phyloP scores from a whole-genome alignment of 352 stramenopile species.

The Globisporangium recalcitrans region DNA sequence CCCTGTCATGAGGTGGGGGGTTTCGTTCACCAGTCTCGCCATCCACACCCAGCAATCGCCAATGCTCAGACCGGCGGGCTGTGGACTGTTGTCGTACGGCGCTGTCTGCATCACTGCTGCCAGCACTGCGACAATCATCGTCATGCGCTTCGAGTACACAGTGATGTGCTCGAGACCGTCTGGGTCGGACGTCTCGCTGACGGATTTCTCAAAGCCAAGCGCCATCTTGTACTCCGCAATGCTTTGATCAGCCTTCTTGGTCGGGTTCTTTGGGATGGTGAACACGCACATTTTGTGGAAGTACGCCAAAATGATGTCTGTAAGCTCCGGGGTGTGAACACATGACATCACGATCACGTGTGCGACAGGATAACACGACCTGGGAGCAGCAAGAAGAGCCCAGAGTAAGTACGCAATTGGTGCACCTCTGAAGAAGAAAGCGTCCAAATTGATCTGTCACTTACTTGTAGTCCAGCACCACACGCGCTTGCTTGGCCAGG shows the following conservation, averaged over 20 bases:
- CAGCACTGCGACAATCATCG: slow-evolving; percentile 63
- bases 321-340: slow-evolving; percentile 63
- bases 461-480: slow-evolving; percentile 76
- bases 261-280: slow-evolving; percentile 57
- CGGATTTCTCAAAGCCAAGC: slow-evolving; percentile 58
- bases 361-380: slow-evolving; percentile 62
- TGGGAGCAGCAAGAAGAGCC: slow-evolving; percentile 11
- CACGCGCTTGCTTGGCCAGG: slow-evolving; percentile 58
- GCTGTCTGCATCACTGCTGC: slow-evolving; percentile 66
- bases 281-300: slow-evolving; percentile 75
- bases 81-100: slow-evolving; percentile 49
- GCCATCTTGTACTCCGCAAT: slow-evolving; percentile 62
- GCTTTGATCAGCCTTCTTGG: slow-evolving; percentile 46
- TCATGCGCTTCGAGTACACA: slow-evolving; percentile 77
- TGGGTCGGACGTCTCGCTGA: slow-evolving; percentile 51
- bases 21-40: slow-evolving; percentile 59
- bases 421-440: not conserved
- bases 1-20: slow-evolving; percentile 67
- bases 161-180: slow-evolving; percentile 70
- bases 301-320: slow-evolving; percentile 61
- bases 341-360: slow-evolving; percentile 79
- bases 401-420: not conserved
- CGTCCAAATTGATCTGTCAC: not conserved
- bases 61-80: slow-evolving; percentile 47
- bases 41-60: slow-evolving; percentile 74